Base-by-base conservation (phyloP, 2,329 filamentous ascomycete genomes). In the Myrmaecium sp. region DNA sequence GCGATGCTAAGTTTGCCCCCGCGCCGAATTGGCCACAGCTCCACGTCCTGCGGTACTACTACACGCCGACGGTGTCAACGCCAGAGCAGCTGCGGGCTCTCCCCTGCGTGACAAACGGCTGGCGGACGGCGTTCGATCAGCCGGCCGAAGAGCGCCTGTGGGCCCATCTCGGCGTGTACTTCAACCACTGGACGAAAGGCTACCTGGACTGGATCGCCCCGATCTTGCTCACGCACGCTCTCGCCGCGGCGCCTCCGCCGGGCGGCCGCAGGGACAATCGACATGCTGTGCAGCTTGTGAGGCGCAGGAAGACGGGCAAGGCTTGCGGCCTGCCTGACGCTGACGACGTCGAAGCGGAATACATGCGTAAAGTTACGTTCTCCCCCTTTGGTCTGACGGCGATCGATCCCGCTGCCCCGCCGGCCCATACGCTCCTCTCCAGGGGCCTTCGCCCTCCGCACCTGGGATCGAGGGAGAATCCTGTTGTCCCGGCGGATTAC, bases 141-240 rank as follows among this genome's bases (percentile, higher is more conserved):
- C n/a, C n/a, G n/a, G n/a, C n/a, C n/a, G 46, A 55, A 24, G 17
- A 28, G 1, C 43, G 47, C 16, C 41, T 58, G 1, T 41, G 55
- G 0, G 30, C 39, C 3, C 34, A 52, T 2, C 42, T 54, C 4
- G 44, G 43, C 4, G 31, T 40, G 4, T 32, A 35, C 2, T 56
- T 57, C 36, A 52, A 58, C 21, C 47, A 57, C 9, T 43, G 38
- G 33, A 51, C 49, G 1, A 43, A 39, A 21, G 32, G 36, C 2
- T 58, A 52, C 21, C 38, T 57, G 33, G 49, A 51, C 14, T 48
- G 52, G 33, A 33, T 59, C 9, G 43, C 37, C 0, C 49, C 52
- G 1, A 32, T 55, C 1, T 39, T 57, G 4, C 40, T 58, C 41
- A 6, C 30, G 16, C 23, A 40, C 43, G 31, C 38, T 47, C 17